These are phyloP conservation scores for Volvox carteri DNA, from an alignment of 163 green algal species.

Conservation along the genomic window DNA sequence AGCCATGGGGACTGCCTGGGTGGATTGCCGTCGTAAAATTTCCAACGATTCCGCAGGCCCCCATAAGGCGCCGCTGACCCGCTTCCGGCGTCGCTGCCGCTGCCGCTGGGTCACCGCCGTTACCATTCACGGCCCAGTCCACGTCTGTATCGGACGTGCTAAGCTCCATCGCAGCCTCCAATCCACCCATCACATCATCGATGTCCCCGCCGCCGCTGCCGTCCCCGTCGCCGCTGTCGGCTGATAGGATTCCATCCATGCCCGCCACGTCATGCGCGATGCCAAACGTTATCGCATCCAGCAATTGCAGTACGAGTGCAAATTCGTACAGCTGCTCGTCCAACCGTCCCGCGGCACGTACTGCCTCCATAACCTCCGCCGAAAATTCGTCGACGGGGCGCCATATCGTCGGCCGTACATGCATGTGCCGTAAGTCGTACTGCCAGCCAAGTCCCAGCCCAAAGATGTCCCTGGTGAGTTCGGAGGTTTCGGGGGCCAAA, in stretches of 20 bases:
- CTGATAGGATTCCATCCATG: not conserved
- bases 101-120: not conserved
- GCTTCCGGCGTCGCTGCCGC: no score
- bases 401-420: constrained; percentile 7
- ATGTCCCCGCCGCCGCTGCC: not conserved
- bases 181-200: no score
- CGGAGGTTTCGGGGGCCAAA: not conserved
- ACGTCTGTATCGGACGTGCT: no score
- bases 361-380: constrained; percentile 6
- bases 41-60: no score
- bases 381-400: not conserved
- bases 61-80: no score
- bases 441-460: constrained; percentile 45
- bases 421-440: constrained; percentile 43
- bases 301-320: constrained; percentile 39
- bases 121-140: not conserved
- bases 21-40: no score
- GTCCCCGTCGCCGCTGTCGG: not conserved
- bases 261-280: constrained; percentile 29
- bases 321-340: constrained; percentile 46
- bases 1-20: no score
- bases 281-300: constrained; percentile 45
- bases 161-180: no score
- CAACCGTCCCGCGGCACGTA: not conserved
- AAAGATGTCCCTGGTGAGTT: constrained; percentile 53